Evolutionary conservation across 176 grass and related monocot species (phyloP), one percentile per base, ranked within the genome.

Genomic region (Phoenix dactylifera): DNA sequence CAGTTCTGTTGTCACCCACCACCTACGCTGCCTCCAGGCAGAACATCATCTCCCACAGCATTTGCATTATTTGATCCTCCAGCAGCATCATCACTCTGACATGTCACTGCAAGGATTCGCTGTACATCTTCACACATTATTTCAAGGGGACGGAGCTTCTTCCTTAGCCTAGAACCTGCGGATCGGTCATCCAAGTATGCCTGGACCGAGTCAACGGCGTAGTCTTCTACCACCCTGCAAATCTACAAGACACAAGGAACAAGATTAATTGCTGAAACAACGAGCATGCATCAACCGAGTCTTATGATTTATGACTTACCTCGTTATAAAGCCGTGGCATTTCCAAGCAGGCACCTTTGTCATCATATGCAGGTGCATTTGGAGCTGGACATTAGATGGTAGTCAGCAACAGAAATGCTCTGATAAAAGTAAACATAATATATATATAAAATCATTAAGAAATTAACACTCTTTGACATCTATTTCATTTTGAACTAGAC

Each of bases 281-380:
- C 35, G 35, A 44, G 35, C 35, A 44, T 44, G 35, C 35, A 44
- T 44, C 35, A 12, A 10, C 35, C 0, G 35, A 44, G 35, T 44
- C 35, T 12, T 12, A 44, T 44, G 35, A 18, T 61, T 51, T 32
- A 55, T 51, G 48, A 30, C 20, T 25, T 76, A 97, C 90, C 83
- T 95, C 85, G 22, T 95, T 95, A 78, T 95, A 95, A 69, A 95
- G 90, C 50, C 80, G 77, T 69, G 77, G 51, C 57, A 80, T 59
- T 63, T 71, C 76, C 65, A 59, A 44, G 26, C 69, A 79, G 1
- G 44, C 74, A 55, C 54, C 59, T 39, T 78, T 74, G 44, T 68
- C 72, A 55, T 83, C 70, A 28, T 57, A 56, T 58, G 54, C 61
- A 60, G 75, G 62, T 39, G 80, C 82, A 24, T 74, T 72, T 55